A percentile compares a stretch with the other conserved stretches of the same genome.
Evolutionary conservation across 176 grass and related monocot species (phyloP).

Genomic region (Calamus simplicifolius): DNA sequence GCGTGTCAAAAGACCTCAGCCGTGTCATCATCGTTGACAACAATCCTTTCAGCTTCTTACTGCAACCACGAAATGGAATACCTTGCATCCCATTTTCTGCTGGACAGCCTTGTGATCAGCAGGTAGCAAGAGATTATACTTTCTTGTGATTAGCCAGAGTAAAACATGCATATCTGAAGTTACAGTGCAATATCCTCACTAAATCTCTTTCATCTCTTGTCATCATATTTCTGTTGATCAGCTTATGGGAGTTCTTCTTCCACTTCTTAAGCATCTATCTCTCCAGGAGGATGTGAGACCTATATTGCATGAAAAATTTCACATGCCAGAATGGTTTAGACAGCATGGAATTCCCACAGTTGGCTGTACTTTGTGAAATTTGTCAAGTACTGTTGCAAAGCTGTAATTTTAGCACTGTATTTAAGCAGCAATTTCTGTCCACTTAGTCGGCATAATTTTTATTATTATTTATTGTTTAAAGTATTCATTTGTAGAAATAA

Average conservation of each 20-base stretch:
- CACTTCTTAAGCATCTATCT: constrained; percentile 70
- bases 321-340: constrained; percentile 88
- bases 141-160: too few relatives aligned
- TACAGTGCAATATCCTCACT: too few relatives aligned
- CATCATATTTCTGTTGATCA: constrained; percentile 11
- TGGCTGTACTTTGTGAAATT: constrained; percentile 2
- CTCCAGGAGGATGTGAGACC: constrained; percentile 64
- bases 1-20: constrained; percentile 62
- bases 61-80: constrained; percentile 95
- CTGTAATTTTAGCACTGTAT: too few relatives aligned
- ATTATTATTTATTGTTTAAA: too few relatives aligned
- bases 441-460: too few relatives aligned
- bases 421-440: too few relatives aligned
- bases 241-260: constrained; percentile 68
- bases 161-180: too few relatives aligned
- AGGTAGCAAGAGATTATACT: too few relatives aligned
- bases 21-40: constrained; percentile 86
- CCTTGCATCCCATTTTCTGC: constrained; percentile 96
- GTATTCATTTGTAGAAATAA: too few relatives aligned
- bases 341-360: constrained; percentile 54
- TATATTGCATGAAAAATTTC: constrained; percentile 61
- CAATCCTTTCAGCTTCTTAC: constrained; percentile 95
- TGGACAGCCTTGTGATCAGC: constrained; percentile 2
- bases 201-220: too few relatives aligned
- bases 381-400: neutral